These are phyloP conservation scores for Murraya paniculata DNA, from an alignment of 345 rosid genomes.

Conservation along the genomic window DNA sequence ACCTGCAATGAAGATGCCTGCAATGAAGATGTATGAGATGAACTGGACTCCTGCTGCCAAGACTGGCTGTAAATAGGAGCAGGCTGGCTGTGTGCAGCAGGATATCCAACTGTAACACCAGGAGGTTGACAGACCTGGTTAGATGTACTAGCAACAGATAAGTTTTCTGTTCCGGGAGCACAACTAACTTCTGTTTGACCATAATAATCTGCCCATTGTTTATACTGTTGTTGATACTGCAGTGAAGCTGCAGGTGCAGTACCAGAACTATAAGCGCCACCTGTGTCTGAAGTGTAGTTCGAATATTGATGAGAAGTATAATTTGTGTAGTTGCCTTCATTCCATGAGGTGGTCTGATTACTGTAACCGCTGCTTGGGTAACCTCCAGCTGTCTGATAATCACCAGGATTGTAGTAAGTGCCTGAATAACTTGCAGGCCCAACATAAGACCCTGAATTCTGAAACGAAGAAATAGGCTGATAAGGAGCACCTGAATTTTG, in stretches of 20 bases:
- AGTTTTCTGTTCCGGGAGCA: conserved; percentile 96
- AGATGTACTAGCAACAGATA: conserved; percentile 52
- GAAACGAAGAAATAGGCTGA: conserved; percentile 99
- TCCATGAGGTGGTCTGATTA: conserved; percentile 64
- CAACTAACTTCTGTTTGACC: conserved; percentile 90
- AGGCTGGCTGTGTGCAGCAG: conserved; percentile 62
- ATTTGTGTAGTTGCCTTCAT: conserved; percentile 62
- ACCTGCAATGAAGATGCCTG: conserved; percentile 91
- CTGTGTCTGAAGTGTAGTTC: conserved; percentile 52
- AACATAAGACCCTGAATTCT: conserved; percentile 99
- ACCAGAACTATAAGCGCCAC: conserved; percentile 50
- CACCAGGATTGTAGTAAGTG: conserved; percentile 98
- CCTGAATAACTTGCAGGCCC: conserved; percentile 93
- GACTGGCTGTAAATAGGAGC: conserved; percentile 43
- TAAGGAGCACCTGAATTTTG: conserved; percentile 99
- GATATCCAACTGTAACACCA: conserved; percentile 49
- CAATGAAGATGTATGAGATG: conserved; percentile 54
- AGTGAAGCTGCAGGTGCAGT: conserved; percentile 49
- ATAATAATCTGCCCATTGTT: conserved; percentile 85
- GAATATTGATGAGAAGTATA: conserved; percentile 68
- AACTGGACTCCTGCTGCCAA: conserved; percentile 63
- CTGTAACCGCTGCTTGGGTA: conserved; percentile 70
- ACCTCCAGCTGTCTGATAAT: conserved; percentile 98
- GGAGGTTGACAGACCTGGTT: conserved; percentile 55
- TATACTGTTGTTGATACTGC: conserved; percentile 77